Conservation (phyloP, 75 land plant species). For the Azolla pinnata region DNA sequence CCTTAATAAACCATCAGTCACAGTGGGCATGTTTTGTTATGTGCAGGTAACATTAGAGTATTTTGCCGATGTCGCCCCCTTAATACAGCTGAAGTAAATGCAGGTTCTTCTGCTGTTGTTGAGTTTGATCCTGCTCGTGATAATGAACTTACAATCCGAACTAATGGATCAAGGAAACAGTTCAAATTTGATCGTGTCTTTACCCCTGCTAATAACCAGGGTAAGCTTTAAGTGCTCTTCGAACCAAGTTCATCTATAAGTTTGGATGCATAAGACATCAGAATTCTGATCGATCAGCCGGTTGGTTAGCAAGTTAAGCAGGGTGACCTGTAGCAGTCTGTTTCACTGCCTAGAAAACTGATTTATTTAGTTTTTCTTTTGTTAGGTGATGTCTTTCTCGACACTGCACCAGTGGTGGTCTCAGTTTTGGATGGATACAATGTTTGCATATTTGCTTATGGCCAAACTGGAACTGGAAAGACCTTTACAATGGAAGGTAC, state of each 20-base stretch:
- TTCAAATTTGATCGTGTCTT: conserved; percentile 93
- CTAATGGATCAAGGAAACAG: conserved; percentile 45
- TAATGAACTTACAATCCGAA: conserved; percentile 39
- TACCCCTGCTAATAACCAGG: conserved; percentile 72
- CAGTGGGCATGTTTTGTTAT: no score
- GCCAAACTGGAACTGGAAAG: conserved; percentile 98
- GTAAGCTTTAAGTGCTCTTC: conserved; percentile 29
- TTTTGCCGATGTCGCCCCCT: conserved; percentile 46
- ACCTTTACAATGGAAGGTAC: conserved; percentile 98
- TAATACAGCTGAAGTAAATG: conserved; percentile 26
- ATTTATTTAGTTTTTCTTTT: neutral
- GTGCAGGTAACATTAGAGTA: conserved; percentile 42
- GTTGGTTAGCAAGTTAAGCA: neutral
- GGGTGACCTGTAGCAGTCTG: no score
- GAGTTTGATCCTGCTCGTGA: conserved; percentile 40
- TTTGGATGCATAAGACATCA: neutral
- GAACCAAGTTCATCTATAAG: neutral
- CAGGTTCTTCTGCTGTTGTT: conserved; percentile 19
- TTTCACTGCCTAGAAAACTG: neutral
- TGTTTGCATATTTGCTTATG: conserved; percentile 98
- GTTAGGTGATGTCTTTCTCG: conserved; percentile 74
- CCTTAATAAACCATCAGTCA: neutral
- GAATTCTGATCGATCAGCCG: neutral
- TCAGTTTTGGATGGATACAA: conserved; percentile 96
- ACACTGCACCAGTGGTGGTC: conserved; percentile 73